Evolutionary conservation across 805 yeast genomes (phyloP).

Genomic region (Cyberlindnera lachancei): DNA sequence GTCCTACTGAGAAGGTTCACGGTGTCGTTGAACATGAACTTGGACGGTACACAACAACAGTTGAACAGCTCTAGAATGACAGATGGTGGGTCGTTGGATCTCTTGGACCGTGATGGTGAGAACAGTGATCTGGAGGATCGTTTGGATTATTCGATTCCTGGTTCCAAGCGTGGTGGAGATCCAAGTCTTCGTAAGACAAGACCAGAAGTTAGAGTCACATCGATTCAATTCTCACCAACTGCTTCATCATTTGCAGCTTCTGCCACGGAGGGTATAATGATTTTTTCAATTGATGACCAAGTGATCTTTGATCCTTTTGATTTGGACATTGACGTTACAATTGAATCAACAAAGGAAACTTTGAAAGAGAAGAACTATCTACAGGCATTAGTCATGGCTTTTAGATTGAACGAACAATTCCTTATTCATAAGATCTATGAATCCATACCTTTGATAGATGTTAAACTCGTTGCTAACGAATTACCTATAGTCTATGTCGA

Average conservation of each 20-base stretch:
- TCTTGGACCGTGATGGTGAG: conserved; percentile 82
- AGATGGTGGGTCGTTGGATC: conserved; percentile 78
- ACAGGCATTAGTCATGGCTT: conserved; percentile 83
- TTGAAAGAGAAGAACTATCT: conserved; percentile 52
- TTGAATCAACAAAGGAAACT: conserved; percentile 59
- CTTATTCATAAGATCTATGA: conserved; percentile 71
- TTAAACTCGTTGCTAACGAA: conserved; percentile 56
- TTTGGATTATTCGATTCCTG: conserved; percentile 71
- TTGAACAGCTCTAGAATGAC: conserved; percentile 79
- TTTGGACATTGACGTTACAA: conserved; percentile 86
- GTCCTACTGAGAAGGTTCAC: conserved; percentile 76
- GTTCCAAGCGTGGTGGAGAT: conserved; percentile 67
- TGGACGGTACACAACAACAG: conserved; percentile 78
- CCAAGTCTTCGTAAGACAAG: conserved; percentile 65
- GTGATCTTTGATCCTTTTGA: conserved; percentile 90
- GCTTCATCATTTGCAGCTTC: conserved; percentile 89
- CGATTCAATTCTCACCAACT: conserved; percentile 81
- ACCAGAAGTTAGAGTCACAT: conserved; percentile 78
- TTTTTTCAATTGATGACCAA: conserved; percentile 72
- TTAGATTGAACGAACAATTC: conserved; percentile 78
- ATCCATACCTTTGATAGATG: conserved; percentile 60
- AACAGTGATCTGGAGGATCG: conserved; percentile 80
- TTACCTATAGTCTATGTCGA: conserved; percentile 74
- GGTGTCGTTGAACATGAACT: conserved; percentile 81
- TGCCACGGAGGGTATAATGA: conserved; percentile 84